Evolutionary conservation across 2,329 filamentous ascomycete species (phyloP), one percentile per base, ranked within the genome.

Genomic region (Didymella segeticola): DNA sequence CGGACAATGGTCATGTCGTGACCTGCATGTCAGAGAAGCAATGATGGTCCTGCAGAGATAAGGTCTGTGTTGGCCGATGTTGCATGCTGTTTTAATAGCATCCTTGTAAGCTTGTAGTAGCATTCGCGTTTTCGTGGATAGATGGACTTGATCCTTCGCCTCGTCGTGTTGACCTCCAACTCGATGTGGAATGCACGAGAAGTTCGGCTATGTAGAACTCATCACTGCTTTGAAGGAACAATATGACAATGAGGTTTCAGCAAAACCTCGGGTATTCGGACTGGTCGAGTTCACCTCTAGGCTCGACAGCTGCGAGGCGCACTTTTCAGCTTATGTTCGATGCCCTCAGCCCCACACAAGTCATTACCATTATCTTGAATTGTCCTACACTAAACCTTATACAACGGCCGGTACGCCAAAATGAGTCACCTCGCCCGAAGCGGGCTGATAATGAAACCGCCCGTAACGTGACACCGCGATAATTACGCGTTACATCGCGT

Each of bases 381-480:
- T 12, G 46, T 49, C 51, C 29, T 42, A 26, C 34, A 36, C 45
- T 29, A 54, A 54, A 46, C 51, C 19, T 11, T 46, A 41, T 41
- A 11, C 45, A 38, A 36, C 41, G n/a, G n/a, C 45, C 23, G 17
- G 34, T n/a, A 49, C 41, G 34, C 46, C 45, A 23, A 20, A 49
- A 45, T 54, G 51, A 54, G 45, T 54, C 51, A 49, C 45, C 7
- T 25, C 30, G 26, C 38, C 51, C 51, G 22, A 48, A 48, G 17
- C 17, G 34, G 41, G 34, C 29, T 42, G 39, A 36, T 9, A 34
- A 43, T 47, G 29, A 39, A 41, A 23, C 45, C 15, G 29, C 9
- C 27, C 31, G 46, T 54, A 54, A 54, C 51, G 51, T 54, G 51
- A 54, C 45, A 54, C 45, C 51, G 51, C 45, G 51, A 49, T 22